phyloP scores from a whole-genome alignment of 108 stramenopile species.

The Nitzschia sp. region DNA sequence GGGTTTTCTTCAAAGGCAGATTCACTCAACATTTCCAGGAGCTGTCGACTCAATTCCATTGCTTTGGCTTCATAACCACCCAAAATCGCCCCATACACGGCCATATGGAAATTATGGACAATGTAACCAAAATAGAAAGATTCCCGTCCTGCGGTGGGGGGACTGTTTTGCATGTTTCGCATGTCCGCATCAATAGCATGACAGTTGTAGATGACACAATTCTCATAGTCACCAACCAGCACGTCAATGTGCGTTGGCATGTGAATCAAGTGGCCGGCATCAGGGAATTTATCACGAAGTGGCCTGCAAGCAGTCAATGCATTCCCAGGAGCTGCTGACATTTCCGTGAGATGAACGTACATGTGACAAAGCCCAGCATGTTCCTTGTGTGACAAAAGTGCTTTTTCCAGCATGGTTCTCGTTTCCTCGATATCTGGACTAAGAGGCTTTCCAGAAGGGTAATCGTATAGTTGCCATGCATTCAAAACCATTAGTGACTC shows the following conservation, averaged over 20 bases:
- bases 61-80: constrained; percentile 79
- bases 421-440: constrained; percentile 65
- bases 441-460: constrained; percentile 70
- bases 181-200: constrained; percentile 73
- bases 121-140: constrained; percentile 88
- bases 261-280: constrained; percentile 84
- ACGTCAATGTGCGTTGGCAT: constrained; percentile 89
- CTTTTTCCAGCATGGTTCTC: constrained; percentile 54
- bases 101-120: constrained; percentile 85
- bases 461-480: constrained; percentile 86
- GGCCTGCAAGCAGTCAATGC: constrained; percentile 62
- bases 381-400: constrained; percentile 54
- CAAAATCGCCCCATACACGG: constrained; percentile 73
- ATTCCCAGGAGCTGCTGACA: constrained; percentile 69
- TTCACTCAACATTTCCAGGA: constrained; percentile 60
- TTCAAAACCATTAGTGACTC: constrained; percentile 79
- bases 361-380: constrained; percentile 86
- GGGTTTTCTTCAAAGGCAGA: constrained; percentile 66
- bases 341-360: constrained; percentile 84
- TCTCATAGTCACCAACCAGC: constrained; percentile 81
- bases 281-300: constrained; percentile 64
- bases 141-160: constrained; percentile 67
- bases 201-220: constrained; percentile 68
- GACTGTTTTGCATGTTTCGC: constrained; percentile 55
- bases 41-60: constrained; percentile 58